A percentile compares a stretch with the other conserved stretches of the same genome.
These are phyloP conservation scores for Saccharomyces jurei DNA, from an alignment of 805 yeast genomes.

Conservation along the genomic window DNA sequence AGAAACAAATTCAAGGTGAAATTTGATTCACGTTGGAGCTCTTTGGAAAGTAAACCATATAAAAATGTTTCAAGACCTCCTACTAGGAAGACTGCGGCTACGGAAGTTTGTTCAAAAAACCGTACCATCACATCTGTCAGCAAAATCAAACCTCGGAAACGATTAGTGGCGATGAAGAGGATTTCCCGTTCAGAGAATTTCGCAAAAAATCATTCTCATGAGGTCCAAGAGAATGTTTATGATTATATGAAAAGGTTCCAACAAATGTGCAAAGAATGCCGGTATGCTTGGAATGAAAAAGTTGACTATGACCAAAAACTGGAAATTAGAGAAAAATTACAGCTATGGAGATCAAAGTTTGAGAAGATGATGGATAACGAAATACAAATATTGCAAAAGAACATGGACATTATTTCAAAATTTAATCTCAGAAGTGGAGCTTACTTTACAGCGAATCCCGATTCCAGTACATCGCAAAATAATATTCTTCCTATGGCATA, in stretches of 20 bases:
- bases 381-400: slow-evolving; percentile 8
- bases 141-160: not conserved
- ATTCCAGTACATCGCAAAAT: not conserved
- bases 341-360: slow-evolving; percentile 8
- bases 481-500: not conserved
- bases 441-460: not conserved
- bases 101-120: not conserved
- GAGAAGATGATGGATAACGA: slow-evolving; percentile 10
- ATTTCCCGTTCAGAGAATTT: not conserved
- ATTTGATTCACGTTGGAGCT: slow-evolving; percentile 11
- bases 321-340: slow-evolving; percentile 10
- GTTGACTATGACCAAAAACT: slow-evolving; percentile 14
- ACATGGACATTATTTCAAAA: not conserved
- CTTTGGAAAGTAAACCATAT: slow-evolving; percentile 4
- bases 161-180: not conserved
- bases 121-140: not conserved
- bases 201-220: not conserved
- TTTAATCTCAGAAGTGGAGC: not conserved
- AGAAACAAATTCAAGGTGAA: slow-evolving; percentile 17
- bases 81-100: not conserved
- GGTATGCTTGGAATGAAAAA: slow-evolving; percentile 16
- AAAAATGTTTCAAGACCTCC: not conserved
- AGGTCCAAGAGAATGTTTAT: not conserved
- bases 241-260: slow-evolving; percentile 12
- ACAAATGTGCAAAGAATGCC: slow-evolving; percentile 23